Conservation (phyloP, 2,329 filamentous ascomycete species). For the Ceratocystis alfenasii region DNA sequence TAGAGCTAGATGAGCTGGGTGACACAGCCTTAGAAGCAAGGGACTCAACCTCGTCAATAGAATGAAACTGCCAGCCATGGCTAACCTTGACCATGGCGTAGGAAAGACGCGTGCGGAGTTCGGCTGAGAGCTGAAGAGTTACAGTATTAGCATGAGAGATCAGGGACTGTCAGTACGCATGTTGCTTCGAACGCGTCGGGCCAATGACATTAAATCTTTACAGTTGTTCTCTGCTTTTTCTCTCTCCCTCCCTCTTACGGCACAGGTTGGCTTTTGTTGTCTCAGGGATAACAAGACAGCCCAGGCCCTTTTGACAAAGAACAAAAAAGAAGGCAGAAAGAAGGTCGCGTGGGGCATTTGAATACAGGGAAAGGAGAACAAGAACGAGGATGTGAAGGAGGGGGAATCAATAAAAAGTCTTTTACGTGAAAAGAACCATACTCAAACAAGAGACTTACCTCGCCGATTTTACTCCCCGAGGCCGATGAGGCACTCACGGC, state of each 20-base stretch:
- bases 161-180: neutral
- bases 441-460: constrained; percentile 28
- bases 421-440: neutral
- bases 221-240: neutral
- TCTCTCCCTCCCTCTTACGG: neutral
- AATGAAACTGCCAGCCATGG: constrained; percentile 72
- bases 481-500: constrained; percentile 46
- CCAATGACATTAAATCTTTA: neutral
- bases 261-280: neutral
- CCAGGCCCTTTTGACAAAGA: neutral
- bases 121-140: constrained; percentile 53
- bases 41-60: constrained; percentile 65
- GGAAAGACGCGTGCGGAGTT: constrained; percentile 70
- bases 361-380: constrained; percentile 8
- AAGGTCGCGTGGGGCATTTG: neutral
- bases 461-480: constrained; percentile 55
- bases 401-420: neutral
- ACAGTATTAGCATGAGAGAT: neutral
- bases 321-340: constrained; percentile 5
- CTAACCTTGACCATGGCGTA: constrained; percentile 93
- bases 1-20: constrained; percentile 47
- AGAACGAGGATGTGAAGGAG: neutral
- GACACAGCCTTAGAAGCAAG: constrained; percentile 58
- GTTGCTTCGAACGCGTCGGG: neutral
- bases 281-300: constrained; percentile 1